phyloP scores from a whole-genome alignment of 129 eudicot genomes.

The Smallanthus sonchifolius region DNA sequence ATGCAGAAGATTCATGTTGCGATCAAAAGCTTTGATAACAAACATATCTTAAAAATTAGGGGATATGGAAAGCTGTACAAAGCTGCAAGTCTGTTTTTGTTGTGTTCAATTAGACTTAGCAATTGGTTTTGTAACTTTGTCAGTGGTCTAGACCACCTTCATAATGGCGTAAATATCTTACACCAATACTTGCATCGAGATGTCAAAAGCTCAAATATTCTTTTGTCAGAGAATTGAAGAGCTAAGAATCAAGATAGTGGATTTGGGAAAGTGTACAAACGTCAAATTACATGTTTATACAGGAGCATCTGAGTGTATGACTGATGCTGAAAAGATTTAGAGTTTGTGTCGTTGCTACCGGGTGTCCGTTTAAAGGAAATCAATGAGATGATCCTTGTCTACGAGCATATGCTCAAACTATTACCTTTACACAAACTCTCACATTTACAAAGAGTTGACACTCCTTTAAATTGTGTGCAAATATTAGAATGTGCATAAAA shows the following conservation, averaged over 20 bases:
- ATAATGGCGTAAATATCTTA: not conserved
- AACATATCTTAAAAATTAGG: too few relatives aligned
- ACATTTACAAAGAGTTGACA: too few relatives aligned
- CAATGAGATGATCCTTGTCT: not conserved
- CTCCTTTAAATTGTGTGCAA: too few relatives aligned
- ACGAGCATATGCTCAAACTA: not conserved
- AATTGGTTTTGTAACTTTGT: not conserved
- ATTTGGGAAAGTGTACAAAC: conserved; percentile 12
- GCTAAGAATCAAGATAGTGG: not conserved
- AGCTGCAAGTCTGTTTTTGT: too few relatives aligned
- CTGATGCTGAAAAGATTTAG: too few relatives aligned
- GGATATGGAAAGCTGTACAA: too few relatives aligned
- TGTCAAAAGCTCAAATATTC: not conserved
- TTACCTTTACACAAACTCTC: not conserved
- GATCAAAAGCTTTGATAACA: not conserved
- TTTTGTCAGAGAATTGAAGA: not conserved
- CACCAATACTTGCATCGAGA: not conserved
- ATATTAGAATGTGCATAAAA: too few relatives aligned
- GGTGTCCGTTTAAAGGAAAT: too few relatives aligned
- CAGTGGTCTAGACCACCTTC: not conserved
- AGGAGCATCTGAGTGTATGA: too few relatives aligned
- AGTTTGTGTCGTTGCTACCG: too few relatives aligned
- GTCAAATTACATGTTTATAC: not conserved
- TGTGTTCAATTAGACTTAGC: too few relatives aligned
- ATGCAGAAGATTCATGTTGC: not conserved